A percentile compares a stretch with the other conserved stretches of the same genome.
Evolutionary conservation across 2,329 filamentous ascomycete genomes (phyloP).

Genomic region (Nothopassalora personata): DNA sequence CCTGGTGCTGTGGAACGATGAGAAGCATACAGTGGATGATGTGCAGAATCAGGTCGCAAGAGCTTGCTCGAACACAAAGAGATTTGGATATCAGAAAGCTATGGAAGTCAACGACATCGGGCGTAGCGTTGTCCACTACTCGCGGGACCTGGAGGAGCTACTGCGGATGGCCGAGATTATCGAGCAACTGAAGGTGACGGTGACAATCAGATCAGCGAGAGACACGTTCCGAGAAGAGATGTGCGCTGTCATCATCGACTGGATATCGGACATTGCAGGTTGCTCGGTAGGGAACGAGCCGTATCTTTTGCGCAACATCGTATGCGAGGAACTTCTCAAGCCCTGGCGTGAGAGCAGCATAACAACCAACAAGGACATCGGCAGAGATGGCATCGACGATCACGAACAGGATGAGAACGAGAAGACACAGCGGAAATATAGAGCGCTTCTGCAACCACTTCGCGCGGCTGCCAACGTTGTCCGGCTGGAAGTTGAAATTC

Average conservation of each 20-base stretch:
- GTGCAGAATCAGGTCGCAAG: constrained; percentile 85
- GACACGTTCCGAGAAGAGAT: constrained; percentile 98
- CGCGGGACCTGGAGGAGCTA: constrained; percentile 64
- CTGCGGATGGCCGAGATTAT: constrained; percentile 77
- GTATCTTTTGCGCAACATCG: constrained; percentile 68
- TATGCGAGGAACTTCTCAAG: constrained; percentile 88
- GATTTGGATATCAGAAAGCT: constrained; percentile 67
- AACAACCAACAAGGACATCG: constrained; percentile 72
- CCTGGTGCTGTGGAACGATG: constrained; percentile 92
- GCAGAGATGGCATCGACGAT: constrained; percentile 74
- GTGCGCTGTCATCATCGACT: constrained; percentile 96
- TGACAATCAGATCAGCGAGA: constrained; percentile 85
- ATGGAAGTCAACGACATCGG: constrained; percentile 87
- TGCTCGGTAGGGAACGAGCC: constrained; percentile 78
- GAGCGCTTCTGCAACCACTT: constrained; percentile 33
- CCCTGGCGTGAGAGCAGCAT: constrained; percentile 75
- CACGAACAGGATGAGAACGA: constrained; percentile 60
- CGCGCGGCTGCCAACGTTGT: constrained; percentile 24
- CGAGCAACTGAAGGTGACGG: constrained; percentile 92
- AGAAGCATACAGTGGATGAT: constrained; percentile 93
- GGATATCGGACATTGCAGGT: constrained; percentile 87
- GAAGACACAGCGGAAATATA: constrained; percentile 35
- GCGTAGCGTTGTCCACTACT: constrained; percentile 75
- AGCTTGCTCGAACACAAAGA: constrained; percentile 69
- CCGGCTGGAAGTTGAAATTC: constrained; percentile 23